Percentiles rank a stretch among this genome's conserved stretches.
These are phyloP conservation scores for Sporothrix curviconia DNA, from an alignment of 2,329 filamentous ascomycete species.

Conservation along the genomic window DNA sequence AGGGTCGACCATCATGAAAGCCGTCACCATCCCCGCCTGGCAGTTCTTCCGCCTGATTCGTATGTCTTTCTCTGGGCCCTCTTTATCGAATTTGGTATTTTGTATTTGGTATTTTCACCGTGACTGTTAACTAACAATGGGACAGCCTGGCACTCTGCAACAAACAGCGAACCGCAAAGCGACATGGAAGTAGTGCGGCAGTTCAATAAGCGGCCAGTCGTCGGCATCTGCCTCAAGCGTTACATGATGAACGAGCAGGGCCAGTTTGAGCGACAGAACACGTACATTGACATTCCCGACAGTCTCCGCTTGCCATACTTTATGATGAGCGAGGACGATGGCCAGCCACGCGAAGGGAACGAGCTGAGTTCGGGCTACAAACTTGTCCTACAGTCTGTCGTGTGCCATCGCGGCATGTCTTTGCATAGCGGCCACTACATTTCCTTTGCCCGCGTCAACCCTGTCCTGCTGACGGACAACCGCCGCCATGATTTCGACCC, in stretches of 20 bases:
- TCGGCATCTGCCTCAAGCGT: conserved; percentile 88
- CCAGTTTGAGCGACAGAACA: conserved; percentile 64
- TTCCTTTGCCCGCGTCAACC: conserved; percentile 71
- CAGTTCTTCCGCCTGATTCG: conserved; percentile 93
- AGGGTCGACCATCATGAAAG: conserved; percentile 56
- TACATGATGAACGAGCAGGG: conserved; percentile 71
- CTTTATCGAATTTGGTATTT: too few species aligned
- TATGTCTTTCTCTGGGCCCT: conserved; percentile 37
- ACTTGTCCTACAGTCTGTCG: conserved; percentile 79
- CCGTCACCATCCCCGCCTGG: conserved; percentile 93
- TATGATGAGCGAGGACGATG: conserved; percentile 69
- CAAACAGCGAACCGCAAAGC: conserved; percentile 46
- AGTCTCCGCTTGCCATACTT: conserved; percentile 81
- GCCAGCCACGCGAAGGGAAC: conserved; percentile 50
- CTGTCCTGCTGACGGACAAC: conserved; percentile 54
- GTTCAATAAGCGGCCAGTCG: conserved; percentile 76
- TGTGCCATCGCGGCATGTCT: conserved; percentile 84
- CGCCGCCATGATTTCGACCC: conserved; percentile 48
- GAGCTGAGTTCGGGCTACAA: conserved; percentile 86
- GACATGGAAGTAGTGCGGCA: conserved; percentile 83
- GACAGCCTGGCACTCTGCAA: conserved; percentile 73
- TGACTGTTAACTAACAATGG: conserved; percentile 28
- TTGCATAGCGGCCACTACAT: conserved; percentile 90
- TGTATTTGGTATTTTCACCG: too few species aligned
- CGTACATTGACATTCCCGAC: conserved; percentile 82